Percentiles rank a stretch among this genome's conserved stretches.
These are phyloP conservation scores for Solanum rostratum DNA, from an alignment of 257 asterid species.

Conservation along the genomic window DNA sequence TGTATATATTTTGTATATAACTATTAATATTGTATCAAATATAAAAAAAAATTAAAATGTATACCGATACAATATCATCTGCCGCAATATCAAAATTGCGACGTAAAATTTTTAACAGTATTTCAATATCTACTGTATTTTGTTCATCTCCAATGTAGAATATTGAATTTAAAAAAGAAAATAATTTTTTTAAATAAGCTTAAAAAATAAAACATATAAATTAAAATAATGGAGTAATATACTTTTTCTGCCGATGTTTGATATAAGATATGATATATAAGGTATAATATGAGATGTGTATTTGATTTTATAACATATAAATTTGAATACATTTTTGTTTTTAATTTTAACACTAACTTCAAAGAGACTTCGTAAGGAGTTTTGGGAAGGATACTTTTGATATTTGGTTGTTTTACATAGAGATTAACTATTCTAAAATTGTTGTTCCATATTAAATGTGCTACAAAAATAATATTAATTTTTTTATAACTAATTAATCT, in stretches of 20 bases:
- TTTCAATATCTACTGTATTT: not conserved
- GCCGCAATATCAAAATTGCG: no score
- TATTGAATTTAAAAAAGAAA: no score
- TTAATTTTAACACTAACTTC: not conserved
- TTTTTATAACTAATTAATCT: not conserved
- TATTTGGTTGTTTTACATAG: not conserved
- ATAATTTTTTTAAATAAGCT: not conserved
- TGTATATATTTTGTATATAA: no score
- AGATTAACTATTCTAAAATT: not conserved
- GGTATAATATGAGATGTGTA: not conserved
- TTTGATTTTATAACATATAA: not conserved
- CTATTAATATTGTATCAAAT: no score
- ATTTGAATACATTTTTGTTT: not conserved
- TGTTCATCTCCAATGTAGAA: not conserved
- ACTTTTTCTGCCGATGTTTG: not conserved
- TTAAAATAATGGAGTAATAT: not conserved
- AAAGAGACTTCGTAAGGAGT: not conserved
- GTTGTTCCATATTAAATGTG: not conserved
- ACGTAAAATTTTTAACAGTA: no score
- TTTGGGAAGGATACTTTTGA: not conserved
- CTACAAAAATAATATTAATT: not conserved
- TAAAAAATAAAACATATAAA: no score
- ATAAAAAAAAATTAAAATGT: no score
- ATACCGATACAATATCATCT: no score
- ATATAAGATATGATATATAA: not conserved